Evolutionary conservation across 2,329 filamentous ascomycete species (phyloP).

Genomic region (Aspergillus neoniger): DNA sequence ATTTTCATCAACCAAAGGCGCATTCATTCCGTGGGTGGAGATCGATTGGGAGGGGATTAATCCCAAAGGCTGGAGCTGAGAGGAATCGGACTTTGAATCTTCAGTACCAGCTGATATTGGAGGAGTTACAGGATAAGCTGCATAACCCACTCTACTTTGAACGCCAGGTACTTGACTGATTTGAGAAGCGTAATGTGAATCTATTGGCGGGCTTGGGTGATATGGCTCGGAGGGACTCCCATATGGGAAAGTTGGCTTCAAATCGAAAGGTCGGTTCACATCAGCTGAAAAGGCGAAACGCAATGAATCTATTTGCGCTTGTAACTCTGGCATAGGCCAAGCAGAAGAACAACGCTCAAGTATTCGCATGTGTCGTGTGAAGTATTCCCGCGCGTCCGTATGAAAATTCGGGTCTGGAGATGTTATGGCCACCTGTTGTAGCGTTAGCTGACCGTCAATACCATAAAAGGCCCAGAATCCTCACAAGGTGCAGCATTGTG

Average conservation of each 20-base stretch:
- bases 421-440: conserved; percentile 76
- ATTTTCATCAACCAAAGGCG: conserved; percentile 64
- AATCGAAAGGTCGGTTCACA: conserved; percentile 77
- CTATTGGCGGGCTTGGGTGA: conserved; percentile 62
- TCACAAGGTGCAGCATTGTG: conserved; percentile 87
- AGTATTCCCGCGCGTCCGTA: conserved; percentile 80
- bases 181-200: conserved; percentile 53
- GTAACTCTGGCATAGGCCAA: conserved; percentile 88
- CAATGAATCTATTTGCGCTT: conserved; percentile 84
- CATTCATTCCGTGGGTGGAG: conserved; percentile 49
- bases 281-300: conserved; percentile 91
- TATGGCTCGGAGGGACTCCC: conserved; percentile 71
- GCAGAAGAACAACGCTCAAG: conserved; percentile 79
- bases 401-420: conserved; percentile 90
- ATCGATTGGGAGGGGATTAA: conserved; percentile 41
- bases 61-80: conserved; percentile 64
- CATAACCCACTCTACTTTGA: conserved; percentile 52
- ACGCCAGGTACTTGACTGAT: conserved; percentile 50
- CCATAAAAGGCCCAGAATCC: conserved; percentile 39
- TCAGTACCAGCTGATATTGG: conserved; percentile 72
- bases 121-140: conserved; percentile 72
- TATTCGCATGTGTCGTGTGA: conserved; percentile 90
- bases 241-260: conserved; percentile 85
- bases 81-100: conserved; percentile 76
- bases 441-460: not conserved